Evolutionary conservation across 208 protist species (phyloP), one percentile per base, ranked within the genome.

Genomic region (Blastocrithidia nonstop): DNA sequence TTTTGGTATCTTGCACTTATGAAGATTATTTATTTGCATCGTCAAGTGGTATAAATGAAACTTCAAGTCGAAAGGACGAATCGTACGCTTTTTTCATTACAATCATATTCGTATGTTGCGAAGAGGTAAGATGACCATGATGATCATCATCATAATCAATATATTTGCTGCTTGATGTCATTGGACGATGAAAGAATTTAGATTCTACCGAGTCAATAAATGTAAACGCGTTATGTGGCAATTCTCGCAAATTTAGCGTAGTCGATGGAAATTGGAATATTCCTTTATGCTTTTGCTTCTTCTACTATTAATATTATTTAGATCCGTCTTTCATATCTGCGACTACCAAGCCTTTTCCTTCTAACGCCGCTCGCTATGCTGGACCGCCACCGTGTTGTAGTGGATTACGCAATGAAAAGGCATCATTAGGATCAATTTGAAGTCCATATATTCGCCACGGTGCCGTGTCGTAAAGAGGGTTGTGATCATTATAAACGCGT

Each of bases 31-130:
- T 21, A 26, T 40, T 52, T 1, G 19, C 51, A 8, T 61, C 37
- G 37, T 49, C 48, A n/a, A 47, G 61, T 9, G 63, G 71, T 28
- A 67, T 74, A 36, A 90, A 45, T 11, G 76, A 86, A 11, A 90
- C 33, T 41, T 90, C 70, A 7, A 86, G 50, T 15, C 81, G 62
- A 49, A 90, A 90, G 49, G 66, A 65, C 19, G 65, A 54, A 27
- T 64, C 46, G 62, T 80, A 90, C 28, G 42, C 31, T 58, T 85
- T 85, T 23, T 62, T 71, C 46, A 90, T 50, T 27, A 90, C 61
- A 38, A 90, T 41, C 17, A 86, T 28, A 41, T 90, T 90, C 48
- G n/a, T n/a, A n/a, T n/a, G n/a, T n/a, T n/a, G n/a, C n/a, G n/a
- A n/a, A n/a, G n/a, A n/a, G n/a, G n/a, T n/a, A n/a, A n/a, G n/a